phyloP scores from a whole-genome alignment of 139 green algal genomes.

The Closterium sp. region DNA sequence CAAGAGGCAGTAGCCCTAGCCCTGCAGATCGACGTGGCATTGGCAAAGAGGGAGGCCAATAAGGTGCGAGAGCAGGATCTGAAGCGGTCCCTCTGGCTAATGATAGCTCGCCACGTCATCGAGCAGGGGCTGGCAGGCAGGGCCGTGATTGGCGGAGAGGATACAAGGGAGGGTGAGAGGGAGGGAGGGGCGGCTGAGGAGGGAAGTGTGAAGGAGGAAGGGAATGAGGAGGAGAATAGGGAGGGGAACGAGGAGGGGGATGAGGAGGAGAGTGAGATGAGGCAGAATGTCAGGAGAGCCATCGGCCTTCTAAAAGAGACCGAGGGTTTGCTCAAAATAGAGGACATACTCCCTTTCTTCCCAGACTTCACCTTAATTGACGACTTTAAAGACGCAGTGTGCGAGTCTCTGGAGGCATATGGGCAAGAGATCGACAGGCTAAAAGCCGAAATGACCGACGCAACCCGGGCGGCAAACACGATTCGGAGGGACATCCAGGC shows the following conservation, averaged over 20 bases:
- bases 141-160: neutral
- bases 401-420: slow-evolving; percentile 78
- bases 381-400: slow-evolving; percentile 73
- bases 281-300: slow-evolving; percentile 37
- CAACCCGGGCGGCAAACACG: slow-evolving; percentile 75
- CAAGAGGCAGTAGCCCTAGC: slow-evolving; percentile 80
- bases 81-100: slow-evolving; percentile 83
- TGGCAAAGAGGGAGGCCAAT: slow-evolving; percentile 76
- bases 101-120: slow-evolving; percentile 82
- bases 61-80: slow-evolving; percentile 63
- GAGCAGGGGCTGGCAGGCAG: slow-evolving; percentile 12
- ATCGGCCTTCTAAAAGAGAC: slow-evolving; percentile 53
- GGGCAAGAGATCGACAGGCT: slow-evolving; percentile 73
- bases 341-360: slow-evolving; percentile 96
- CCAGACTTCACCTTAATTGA: slow-evolving; percentile 94
- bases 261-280: neutral
- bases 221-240: neutral
- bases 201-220: neutral
- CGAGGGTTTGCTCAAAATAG: slow-evolving; percentile 81
- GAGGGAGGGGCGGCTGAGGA: neutral
- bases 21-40: slow-evolving; percentile 69
- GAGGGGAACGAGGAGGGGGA: neutral
- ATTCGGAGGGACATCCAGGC: slow-evolving; percentile 58
- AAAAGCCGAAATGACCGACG: slow-evolving; percentile 63
- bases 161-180: neutral